phyloP scores from a whole-genome alignment of 1,284 basidiomycete genomes.

The Cutaneotrichosporon sp. region DNA sequence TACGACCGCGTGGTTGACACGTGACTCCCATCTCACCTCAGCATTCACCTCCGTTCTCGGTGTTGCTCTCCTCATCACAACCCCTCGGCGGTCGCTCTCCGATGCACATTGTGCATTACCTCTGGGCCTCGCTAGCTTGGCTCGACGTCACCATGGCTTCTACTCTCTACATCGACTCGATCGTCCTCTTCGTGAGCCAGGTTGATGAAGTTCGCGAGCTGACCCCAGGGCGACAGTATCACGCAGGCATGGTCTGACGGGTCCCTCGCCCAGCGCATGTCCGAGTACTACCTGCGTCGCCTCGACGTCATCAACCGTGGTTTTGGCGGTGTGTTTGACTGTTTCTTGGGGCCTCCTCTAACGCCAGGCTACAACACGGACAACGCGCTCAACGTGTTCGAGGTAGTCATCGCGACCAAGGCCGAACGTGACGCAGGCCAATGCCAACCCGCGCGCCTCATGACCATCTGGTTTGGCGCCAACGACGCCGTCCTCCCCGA shows the following conservation, averaged over 20 bases:
- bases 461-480: constrained; percentile 80
- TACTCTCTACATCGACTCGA: constrained; percentile 34
- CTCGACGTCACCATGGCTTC: constrained; percentile 33
- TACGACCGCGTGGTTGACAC: too few species aligned
- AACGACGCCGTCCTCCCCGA: constrained; percentile 68
- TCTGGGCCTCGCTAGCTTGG: not conserved
- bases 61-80: too few species aligned
- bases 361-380: constrained; percentile 66
- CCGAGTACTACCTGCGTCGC: constrained; percentile 64
- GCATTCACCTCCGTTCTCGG: too few species aligned
- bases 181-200: constrained; percentile 42
- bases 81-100: too few species aligned
- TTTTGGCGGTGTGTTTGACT: constrained; percentile 34
- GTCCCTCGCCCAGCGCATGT: constrained; percentile 37
- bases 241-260: constrained; percentile 42
- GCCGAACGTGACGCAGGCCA: constrained; percentile 54
- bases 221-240: constrained; percentile 43
- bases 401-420: constrained; percentile 61
- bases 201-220: not conserved
- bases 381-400: constrained; percentile 66
- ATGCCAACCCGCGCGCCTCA: constrained; percentile 57
- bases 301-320: constrained; percentile 80
- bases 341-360: not conserved
- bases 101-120: not conserved
- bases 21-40: too few species aligned